Conservation (phyloP, 371 early-diverging fungal species). For the Actinomortierella ambigua region DNA sequence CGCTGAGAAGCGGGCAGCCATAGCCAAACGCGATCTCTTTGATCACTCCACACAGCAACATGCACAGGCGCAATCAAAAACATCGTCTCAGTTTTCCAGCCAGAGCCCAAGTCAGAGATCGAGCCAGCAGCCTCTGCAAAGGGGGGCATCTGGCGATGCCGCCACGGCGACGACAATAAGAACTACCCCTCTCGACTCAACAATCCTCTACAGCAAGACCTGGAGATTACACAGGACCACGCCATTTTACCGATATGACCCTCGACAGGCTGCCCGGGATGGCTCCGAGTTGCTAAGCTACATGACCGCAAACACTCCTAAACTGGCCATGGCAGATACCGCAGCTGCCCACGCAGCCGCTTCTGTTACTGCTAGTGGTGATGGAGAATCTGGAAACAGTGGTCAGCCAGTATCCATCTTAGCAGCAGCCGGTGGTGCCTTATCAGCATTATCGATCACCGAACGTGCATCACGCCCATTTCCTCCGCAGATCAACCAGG, state of each 20-base stretch:
- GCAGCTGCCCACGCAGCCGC: neutral
- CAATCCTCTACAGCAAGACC: constrained; percentile 25
- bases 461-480: constrained; percentile 14
- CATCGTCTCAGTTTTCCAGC: no score
- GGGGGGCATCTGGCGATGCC: no score
- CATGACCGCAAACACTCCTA: constrained; percentile 29
- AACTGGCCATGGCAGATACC: neutral
- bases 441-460: neutral
- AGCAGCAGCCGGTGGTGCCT: neutral
- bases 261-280: constrained; percentile 5
- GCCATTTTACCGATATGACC: constrained; percentile 23
- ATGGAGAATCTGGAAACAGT: neutral
- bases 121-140: no score
- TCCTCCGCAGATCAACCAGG: constrained; percentile 30
- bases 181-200: neutral
- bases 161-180: no score
- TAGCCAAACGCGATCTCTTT: no score
- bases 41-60: no score
- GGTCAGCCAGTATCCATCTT: no score
- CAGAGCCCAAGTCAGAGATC: no score
- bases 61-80: no score
- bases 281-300: constrained; percentile 27
- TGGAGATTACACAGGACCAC: constrained; percentile 41
- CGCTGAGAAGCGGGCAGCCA: no score
- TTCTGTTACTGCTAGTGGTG: neutral